Evolutionary conservation across 768 basidiomycete genomes (phyloP), one percentile per base, ranked within the genome.

Genomic region (Sporobolomyces pararoseus): DNA sequence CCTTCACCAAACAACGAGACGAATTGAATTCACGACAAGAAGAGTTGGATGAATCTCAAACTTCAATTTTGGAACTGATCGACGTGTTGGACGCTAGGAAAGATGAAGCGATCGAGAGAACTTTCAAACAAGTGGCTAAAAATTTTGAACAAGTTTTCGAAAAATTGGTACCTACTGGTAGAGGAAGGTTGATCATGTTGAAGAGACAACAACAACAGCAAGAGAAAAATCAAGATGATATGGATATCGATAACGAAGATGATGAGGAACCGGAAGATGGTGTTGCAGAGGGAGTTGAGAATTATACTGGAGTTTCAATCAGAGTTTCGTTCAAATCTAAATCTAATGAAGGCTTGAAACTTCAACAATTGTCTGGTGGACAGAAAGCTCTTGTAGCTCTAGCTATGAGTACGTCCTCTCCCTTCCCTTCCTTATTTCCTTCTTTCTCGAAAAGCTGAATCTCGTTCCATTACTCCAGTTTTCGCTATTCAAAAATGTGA

Each of bases 311-410:
- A 13, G 89, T 99, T 14, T 89, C 94, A 0, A 99, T 98, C 79
- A 92, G 95, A 82, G 94, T 98, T 10, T 98, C 95, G 1, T 99
- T 99, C 84, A 98, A 99, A 81, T 97, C 94, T 3, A 97, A 97
- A 80, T 88, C 89, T 5, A 94, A 98, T 78, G 96, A 99, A 79
- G 95, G 96, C 0, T 82, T 98, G 63, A 86, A 91, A 65, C 97
- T 99, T 73, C 93, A 96, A 77, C 96, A 99, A 78, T 80, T 99
- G 5, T 96, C 93, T 7, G 96, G 96, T 63, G 96, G 96, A 7
- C 96, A 99, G 75, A 98, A 98, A 79, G 94, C 93, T 0, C 83
- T 99, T 10, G 96, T 98, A 16, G 96, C 96, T 0, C 86, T 99
- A 35, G 92, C 96, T 4, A 89, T 91, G 39, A 91, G 91, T 90